Evolutionary conservation across 139 green algal species (phyloP).

Genomic region (Chlorella sp.): DNA sequence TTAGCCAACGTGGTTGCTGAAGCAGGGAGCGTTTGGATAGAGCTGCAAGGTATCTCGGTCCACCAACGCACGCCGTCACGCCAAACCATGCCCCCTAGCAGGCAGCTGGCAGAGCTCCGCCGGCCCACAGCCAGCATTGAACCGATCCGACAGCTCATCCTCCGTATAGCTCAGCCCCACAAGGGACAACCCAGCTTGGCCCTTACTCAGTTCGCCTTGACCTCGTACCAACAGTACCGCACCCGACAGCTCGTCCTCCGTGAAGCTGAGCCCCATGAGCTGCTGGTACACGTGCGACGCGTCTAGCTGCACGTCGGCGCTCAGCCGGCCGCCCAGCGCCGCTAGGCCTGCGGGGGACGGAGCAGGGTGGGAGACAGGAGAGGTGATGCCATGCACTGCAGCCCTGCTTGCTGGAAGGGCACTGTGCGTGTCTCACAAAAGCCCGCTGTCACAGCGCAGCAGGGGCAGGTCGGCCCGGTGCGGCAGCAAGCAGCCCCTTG

Average conservation of each 20-base stretch:
- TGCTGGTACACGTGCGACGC: slow-evolving; percentile 21
- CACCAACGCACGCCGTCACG: too few relatives aligned
- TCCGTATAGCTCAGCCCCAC: neutral
- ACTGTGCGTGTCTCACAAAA: neutral
- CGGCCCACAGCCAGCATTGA: neutral
- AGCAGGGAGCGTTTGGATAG: too few relatives aligned
- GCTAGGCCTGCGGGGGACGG: slow-evolving; percentile 14
- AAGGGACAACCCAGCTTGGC: too few relatives aligned
- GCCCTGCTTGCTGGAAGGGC: neutral
- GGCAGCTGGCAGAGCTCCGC: neutral
- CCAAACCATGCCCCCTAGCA: too few relatives aligned
- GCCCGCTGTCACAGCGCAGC: neutral
- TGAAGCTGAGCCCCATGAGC: slow-evolving; percentile 32
- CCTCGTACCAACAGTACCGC: too few relatives aligned
- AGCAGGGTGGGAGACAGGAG: neutral
- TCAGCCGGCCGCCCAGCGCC: neutral
- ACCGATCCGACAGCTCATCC: neutral
- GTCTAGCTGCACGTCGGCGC: slow-evolving; percentile 27
- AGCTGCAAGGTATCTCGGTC: too few relatives aligned
- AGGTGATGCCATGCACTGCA: neutral
- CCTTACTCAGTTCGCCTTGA: too few relatives aligned
- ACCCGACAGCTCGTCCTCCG: slow-evolving; percentile 22
- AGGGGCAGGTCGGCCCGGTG: neutral
- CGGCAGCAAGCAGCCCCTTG: too few relatives aligned
- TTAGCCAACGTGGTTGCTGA: too few relatives aligned